phyloP scores from a whole-genome alignment of 306 rosid species.

The Bauhinia variegata region DNA sequence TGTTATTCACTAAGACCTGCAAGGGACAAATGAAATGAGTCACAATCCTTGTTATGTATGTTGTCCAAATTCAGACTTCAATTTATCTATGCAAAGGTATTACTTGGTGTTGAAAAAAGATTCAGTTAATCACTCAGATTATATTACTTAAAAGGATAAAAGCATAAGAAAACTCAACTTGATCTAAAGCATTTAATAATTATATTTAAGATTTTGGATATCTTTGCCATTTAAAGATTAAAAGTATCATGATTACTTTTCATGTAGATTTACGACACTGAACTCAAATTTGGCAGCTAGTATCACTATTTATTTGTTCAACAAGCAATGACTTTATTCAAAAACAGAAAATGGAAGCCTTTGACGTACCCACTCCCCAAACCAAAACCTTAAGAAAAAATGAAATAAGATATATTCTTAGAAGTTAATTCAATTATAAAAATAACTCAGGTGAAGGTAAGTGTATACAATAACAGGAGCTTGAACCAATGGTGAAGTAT shows the following conservation, averaged over 20 bases:
- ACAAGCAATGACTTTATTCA: constrained; percentile 26
- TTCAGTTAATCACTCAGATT: not conserved
- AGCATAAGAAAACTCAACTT: constrained; percentile 10
- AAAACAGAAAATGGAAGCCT: constrained; percentile 9
- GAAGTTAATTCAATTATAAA: constrained; percentile 21
- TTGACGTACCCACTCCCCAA: constrained; percentile 6
- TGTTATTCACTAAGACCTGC: constrained; percentile 92
- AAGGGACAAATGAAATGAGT: constrained; percentile 33
- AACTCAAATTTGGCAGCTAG: constrained; percentile 5
- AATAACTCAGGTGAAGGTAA: constrained; percentile 30
- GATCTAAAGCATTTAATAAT: no score
- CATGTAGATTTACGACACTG: not conserved
- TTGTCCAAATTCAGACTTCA: constrained; percentile 18
- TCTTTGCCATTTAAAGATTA: constrained; percentile 8
- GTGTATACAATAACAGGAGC: constrained; percentile 78
- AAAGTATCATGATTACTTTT: not conserved
- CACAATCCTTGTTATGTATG: constrained; percentile 41
- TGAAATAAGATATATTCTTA: constrained; percentile 22
- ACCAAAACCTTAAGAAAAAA: constrained; percentile 9
- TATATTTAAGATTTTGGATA: constrained; percentile 1
- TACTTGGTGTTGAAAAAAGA: constrained; percentile 1
- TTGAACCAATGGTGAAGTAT: constrained; percentile 67
- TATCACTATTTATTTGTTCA: constrained; percentile 11
- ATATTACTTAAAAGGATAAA: not conserved
- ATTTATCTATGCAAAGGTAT: not conserved